Conservation (phyloP, 2,329 filamentous ascomycete species). For the Arthrobotrys sinensis region DNA sequence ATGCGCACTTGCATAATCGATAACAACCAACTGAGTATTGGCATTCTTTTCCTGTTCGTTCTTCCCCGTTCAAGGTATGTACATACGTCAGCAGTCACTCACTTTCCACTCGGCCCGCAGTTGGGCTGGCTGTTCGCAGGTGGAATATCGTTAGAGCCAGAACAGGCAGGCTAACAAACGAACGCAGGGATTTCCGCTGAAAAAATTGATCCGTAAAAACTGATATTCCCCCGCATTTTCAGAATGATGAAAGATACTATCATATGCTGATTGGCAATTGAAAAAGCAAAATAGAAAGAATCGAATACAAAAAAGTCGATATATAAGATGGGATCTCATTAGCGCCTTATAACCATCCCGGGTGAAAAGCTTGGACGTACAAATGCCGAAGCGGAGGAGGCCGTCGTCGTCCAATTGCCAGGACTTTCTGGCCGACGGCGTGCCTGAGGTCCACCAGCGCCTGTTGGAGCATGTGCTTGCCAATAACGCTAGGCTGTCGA, state of each 20-base stretch:
- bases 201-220: neutral
- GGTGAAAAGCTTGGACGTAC: neutral
- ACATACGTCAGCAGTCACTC: no score
- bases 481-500: slow-evolving; percentile 40
- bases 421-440: slow-evolving; percentile 30
- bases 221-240: no score
- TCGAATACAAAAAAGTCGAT: neutral
- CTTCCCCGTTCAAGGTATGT: no score
- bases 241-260: neutral
- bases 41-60: no score
- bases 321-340: neutral
- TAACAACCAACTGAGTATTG: no score
- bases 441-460: slow-evolving; percentile 27
- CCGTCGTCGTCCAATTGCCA: slow-evolving; percentile 10
- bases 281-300: neutral
- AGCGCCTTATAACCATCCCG: neutral
- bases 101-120: no score
- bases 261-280: neutral
- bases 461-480: slow-evolving; percentile 53
- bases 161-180: slow-evolving; percentile 14
- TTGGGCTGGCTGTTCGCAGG: no score
- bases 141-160: neutral
- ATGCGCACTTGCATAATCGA: no score
- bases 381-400: slow-evolving; percentile 46
- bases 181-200: neutral